A percentile compares a stretch with the other conserved stretches of the same genome.
phyloP scores from a whole-genome alignment of 192 early-diverging fungal species.

The Mortierella antarctica region DNA sequence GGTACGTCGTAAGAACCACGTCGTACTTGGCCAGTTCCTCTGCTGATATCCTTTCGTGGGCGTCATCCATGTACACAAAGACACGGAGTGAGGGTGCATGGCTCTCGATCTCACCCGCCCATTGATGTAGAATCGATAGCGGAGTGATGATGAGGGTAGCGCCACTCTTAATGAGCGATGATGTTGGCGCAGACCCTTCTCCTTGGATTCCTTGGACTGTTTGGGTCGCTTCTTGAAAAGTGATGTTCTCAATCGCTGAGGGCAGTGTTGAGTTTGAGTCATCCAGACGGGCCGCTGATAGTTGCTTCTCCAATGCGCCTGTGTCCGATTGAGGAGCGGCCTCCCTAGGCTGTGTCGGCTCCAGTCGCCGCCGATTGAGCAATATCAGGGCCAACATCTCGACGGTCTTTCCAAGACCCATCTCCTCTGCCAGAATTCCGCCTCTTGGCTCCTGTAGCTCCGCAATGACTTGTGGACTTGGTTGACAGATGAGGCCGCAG shows the following conservation, averaged over 20 bases:
- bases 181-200: neutral
- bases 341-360: neutral
- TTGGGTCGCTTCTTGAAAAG: neutral
- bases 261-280: neutral
- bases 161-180: constrained; percentile 24
- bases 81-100: constrained; percentile 63
- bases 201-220: neutral
- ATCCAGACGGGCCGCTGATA: constrained; percentile 4
- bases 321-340: neutral
- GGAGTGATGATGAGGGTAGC: constrained; percentile 77
- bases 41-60: constrained; percentile 29
- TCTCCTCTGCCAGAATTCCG: constrained; percentile 65
- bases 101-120: constrained; percentile 64
- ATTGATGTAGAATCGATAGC: constrained; percentile 70
- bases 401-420: constrained; percentile 81
- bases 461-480: neutral
- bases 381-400: constrained; percentile 70
- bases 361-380: constrained; percentile 44
- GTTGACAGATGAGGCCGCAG: constrained; percentile 11
- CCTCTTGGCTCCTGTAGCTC: constrained; percentile 31
- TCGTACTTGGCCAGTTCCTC: constrained; percentile 56
- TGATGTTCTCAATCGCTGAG: neutral
- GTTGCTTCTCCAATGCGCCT: constrained; percentile 1
- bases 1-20: constrained; percentile 72
- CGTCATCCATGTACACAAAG: constrained; percentile 53